Evolutionary conservation across 257 asterid species (phyloP).

Genomic region (Rubia yunnanensis): DNA sequence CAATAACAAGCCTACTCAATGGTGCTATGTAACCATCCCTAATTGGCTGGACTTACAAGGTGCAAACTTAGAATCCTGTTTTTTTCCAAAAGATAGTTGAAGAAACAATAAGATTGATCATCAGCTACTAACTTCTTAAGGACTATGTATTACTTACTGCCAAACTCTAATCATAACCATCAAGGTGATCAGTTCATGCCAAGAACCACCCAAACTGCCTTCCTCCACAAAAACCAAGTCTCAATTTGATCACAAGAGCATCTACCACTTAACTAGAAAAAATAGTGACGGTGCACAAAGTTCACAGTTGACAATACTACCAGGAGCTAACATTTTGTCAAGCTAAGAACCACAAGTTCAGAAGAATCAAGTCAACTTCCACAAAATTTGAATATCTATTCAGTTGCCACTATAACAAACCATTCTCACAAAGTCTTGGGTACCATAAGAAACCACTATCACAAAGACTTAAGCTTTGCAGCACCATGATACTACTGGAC

Average conservation of each 20-base stretch:
- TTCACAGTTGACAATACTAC: background rate
- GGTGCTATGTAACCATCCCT: background rate
- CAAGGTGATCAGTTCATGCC: too few species aligned
- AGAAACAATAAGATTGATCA: background rate
- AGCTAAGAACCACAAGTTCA: background rate
- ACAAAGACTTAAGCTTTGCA: background rate
- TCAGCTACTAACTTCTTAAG: background rate
- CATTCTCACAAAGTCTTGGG: too few species aligned
- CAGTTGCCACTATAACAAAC: background rate
- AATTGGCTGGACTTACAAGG: too few species aligned
- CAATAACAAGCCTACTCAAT: background rate
- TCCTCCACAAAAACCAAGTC: background rate
- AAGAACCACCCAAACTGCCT: too few species aligned
- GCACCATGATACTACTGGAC: background rate
- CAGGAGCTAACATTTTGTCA: background rate
- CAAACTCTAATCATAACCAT: too few species aligned
- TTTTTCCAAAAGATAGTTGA: background rate
- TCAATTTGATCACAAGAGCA: background rate
- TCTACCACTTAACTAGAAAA: too few species aligned
- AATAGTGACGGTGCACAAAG: background rate
- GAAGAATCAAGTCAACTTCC: background rate
- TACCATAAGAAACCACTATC: background rate
- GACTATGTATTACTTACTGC: too few species aligned
- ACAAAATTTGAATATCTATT: background rate
- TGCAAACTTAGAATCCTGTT: too few species aligned